A percentile compares a stretch with the other conserved stretches of the same genome.
These are phyloP conservation scores for Xylaria telfairii DNA, from an alignment of 495 filamentous ascomycete species.

Conservation along the genomic window DNA sequence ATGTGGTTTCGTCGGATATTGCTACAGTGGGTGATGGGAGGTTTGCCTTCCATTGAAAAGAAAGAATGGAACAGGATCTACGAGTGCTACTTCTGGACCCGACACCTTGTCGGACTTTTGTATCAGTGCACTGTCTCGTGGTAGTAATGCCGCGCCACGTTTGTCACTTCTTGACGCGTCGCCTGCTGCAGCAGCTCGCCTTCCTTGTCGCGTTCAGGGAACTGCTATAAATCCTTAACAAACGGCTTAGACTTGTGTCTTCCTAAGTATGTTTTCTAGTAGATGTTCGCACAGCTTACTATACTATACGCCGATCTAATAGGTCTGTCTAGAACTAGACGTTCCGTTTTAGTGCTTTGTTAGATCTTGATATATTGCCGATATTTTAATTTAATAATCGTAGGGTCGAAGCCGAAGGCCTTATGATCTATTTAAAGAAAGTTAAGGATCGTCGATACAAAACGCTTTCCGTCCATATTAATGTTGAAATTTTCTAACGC, in stretches of 20 bases:
- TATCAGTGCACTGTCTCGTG: constrained; percentile 54
- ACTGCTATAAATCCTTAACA: constrained; percentile 58
- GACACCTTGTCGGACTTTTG: no score
- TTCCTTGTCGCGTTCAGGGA: constrained; percentile 55
- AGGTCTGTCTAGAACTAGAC: constrained; percentile 49
- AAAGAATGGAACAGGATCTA: no score
- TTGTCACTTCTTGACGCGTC: constrained; percentile 44
- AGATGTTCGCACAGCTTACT: constrained; percentile 53
- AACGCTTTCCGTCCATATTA: constrained; percentile 53
- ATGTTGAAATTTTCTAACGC: constrained; percentile 55
- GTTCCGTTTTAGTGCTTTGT: constrained; percentile 45
- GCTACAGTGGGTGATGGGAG: no score
- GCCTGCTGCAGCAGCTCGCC: constrained; percentile 47
- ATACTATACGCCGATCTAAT: constrained; percentile 47
- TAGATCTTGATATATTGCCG: constrained; percentile 48
- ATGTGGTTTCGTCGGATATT: no score
- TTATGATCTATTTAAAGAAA: constrained; percentile 56
- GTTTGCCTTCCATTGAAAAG: no score
- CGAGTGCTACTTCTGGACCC: no score
- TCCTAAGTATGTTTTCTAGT: constrained; percentile 52
- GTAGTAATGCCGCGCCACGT: constrained; percentile 52
- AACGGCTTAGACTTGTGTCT: constrained; percentile 38
- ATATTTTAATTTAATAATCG: constrained; percentile 44
- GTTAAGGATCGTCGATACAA: constrained; percentile 53
- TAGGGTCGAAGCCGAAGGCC: constrained; percentile 56